Evolutionary conservation across 257 asterid species (phyloP).

Genomic region (Nicotiana tomentosiformis): DNA sequence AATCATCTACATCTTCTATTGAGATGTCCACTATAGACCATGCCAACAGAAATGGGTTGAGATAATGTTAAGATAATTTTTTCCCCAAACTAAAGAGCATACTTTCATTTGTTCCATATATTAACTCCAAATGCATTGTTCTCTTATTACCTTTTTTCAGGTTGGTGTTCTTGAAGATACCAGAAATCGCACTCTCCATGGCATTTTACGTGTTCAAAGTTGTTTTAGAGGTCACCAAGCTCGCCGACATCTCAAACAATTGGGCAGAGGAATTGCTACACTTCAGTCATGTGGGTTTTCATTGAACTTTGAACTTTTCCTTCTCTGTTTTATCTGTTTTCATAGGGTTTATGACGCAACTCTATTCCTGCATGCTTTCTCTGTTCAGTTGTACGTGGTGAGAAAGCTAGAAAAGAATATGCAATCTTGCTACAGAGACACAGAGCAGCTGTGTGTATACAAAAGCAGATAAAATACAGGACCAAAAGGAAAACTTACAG

Average conservation of each 20-base stretch:
- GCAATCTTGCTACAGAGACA: slow-evolving; percentile 47
- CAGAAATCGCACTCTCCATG: slow-evolving; percentile 88
- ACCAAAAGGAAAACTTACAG: slow-evolving; percentile 36
- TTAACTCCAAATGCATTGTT: background rate
- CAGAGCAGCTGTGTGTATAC: slow-evolving; percentile 79
- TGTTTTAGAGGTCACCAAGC: slow-evolving; percentile 97
- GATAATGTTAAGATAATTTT: background rate
- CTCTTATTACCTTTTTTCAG: slow-evolving; percentile 28
- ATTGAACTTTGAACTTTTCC: background rate
- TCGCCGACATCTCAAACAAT: slow-evolving; percentile 53
- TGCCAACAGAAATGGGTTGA: background rate
- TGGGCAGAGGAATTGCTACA: slow-evolving; percentile 54
- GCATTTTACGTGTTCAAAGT: slow-evolving; percentile 90
- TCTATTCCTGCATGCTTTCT: slow-evolving; percentile 15
- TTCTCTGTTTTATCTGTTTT: background rate
- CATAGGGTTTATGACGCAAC: background rate
- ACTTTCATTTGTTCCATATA: slow-evolving; percentile 2
- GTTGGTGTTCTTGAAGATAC: slow-evolving; percentile 97
- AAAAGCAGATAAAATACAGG: slow-evolving; percentile 64
- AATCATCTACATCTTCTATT: background rate
- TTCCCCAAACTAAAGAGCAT: background rate
- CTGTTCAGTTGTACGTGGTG: slow-evolving; percentile 76
- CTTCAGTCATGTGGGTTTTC: slow-evolving; percentile 71
- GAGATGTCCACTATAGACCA: background rate
- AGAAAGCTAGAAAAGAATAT: slow-evolving; percentile 70